A percentile compares a stretch with the other conserved stretches of the same genome.
Conservation (phyloP, 1,139 yeast species). For the Blastobotrys arbuscula region DNA sequence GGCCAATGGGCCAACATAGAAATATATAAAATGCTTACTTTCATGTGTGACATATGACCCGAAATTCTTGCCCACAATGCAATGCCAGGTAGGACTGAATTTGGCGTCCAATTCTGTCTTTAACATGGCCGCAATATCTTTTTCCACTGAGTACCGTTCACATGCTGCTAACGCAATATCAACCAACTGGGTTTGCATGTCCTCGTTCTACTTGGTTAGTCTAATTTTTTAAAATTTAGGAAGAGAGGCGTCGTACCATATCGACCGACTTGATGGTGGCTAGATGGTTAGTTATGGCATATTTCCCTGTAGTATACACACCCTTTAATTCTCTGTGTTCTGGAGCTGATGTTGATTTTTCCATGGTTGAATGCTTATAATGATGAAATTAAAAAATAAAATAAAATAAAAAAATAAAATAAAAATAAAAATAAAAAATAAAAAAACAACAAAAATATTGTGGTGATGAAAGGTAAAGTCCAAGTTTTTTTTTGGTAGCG, state of each 20-base stretch:
- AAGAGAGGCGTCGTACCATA: constrained; percentile 40
- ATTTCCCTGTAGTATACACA: neutral
- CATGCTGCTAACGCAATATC: constrained; percentile 47
- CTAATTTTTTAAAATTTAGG: neutral
- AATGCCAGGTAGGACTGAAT: constrained; percentile 91
- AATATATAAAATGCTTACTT: constrained; percentile 74
- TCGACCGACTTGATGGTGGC: constrained; percentile 38
- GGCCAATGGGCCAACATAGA: constrained; percentile 77
- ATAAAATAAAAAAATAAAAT: no score
- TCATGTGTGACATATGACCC: constrained; percentile 90
- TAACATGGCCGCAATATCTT: constrained; percentile 72
- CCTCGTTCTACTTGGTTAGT: constrained; percentile 17
- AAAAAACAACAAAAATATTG: no score
- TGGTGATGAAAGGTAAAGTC: no score
- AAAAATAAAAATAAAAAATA: no score
- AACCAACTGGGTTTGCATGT: constrained; percentile 23
- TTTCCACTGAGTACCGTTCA: constrained; percentile 48
- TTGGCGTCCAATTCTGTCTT: constrained; percentile 66
- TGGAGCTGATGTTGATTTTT: constrained; percentile 6
- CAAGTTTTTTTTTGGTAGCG: neutral
- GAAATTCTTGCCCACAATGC: constrained; percentile 86
- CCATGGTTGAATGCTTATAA: neutral
- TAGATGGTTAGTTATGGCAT: neutral
- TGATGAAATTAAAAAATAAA: neutral
- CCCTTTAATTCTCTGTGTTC: constrained; percentile 5